phyloP scores from a whole-genome alignment of 371 early-diverging fungal species.

The Fennellomyces sp. region DNA sequence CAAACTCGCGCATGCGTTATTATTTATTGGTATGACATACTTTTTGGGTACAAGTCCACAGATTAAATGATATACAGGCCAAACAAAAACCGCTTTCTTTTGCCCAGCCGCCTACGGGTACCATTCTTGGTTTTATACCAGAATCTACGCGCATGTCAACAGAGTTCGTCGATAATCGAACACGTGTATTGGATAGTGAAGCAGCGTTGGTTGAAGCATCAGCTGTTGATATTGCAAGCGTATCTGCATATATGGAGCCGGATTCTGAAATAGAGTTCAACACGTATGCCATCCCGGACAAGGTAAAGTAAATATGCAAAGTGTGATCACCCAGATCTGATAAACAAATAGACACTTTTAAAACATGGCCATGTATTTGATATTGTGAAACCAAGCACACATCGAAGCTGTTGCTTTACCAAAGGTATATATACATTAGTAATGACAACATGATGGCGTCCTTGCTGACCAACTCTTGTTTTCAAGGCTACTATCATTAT shows the following conservation, averaged over 20 bases:
- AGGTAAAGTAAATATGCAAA: too few relatives aligned
- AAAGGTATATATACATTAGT: constrained; percentile 55
- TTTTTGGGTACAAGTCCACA: too few relatives aligned
- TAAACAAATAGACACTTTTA: constrained; percentile 49
- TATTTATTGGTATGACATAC: constrained; percentile 62
- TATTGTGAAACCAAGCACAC: constrained; percentile 67
- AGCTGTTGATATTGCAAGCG: constrained; percentile 30
- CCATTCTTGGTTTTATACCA: constrained; percentile 56
- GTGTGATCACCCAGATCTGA: too few relatives aligned
- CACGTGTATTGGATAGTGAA: constrained; percentile 18
- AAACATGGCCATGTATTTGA: constrained; percentile 73
- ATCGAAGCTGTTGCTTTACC: constrained; percentile 83
- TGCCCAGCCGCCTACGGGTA: constrained; percentile 42
- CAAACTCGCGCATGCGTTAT: constrained; percentile 73
- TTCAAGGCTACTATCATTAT: constrained; percentile 69
- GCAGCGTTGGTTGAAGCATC: constrained; percentile 24
- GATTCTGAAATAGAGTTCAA: constrained; percentile 10
- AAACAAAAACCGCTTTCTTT: constrained; percentile 45
- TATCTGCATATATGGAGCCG: constrained; percentile 33
- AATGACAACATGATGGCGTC: not conserved
- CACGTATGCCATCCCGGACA: constrained; percentile 40
- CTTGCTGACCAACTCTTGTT: not conserved
- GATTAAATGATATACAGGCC: constrained; percentile 24
- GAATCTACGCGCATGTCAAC: constrained; percentile 32
- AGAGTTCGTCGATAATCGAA: constrained; percentile 33